Evolutionary conservation across 2,329 filamentous ascomycete genomes (phyloP).

Genomic region (Scortechinia acanthostroma): DNA sequence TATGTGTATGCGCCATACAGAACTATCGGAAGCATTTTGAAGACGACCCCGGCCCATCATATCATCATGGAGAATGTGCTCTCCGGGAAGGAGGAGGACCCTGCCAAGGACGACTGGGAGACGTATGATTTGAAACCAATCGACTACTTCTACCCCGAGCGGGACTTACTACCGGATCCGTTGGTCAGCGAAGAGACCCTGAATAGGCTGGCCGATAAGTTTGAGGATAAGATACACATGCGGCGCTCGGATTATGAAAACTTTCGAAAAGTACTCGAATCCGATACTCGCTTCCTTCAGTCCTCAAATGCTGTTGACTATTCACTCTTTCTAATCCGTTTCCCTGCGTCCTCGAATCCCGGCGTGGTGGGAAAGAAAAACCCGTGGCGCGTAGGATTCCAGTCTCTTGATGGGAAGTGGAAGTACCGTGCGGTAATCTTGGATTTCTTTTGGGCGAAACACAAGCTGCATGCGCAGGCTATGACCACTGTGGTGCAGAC

Average conservation of each 20-base stretch:
- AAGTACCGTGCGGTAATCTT: slow-evolving; percentile 61
- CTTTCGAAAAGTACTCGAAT: slow-evolving; percentile 43
- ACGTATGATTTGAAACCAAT: slow-evolving; percentile 70
- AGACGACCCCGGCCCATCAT: slow-evolving; percentile 61
- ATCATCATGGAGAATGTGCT: slow-evolving; percentile 75
- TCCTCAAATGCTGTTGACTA: slow-evolving; percentile 66
- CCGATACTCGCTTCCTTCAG: slow-evolving; percentile 57
- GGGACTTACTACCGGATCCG: slow-evolving; percentile 59
- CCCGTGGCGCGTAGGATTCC: slow-evolving; percentile 53
- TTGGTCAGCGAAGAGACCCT: slow-evolving; percentile 60
- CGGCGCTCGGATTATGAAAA: slow-evolving; percentile 41
- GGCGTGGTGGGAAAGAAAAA: slow-evolving; percentile 11
- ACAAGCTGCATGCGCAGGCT: slow-evolving; percentile 56
- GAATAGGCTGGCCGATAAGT: slow-evolving; percentile 58
- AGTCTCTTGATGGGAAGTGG: slow-evolving; percentile 55
- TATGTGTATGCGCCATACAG: slow-evolving; percentile 47
- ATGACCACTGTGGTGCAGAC: slow-evolving; percentile 59
- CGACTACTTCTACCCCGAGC: slow-evolving; percentile 70
- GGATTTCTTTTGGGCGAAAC: slow-evolving; percentile 76
- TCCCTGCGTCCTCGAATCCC: slow-evolving; percentile 24
- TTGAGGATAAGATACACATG: slow-evolving; percentile 58
- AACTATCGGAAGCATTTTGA: slow-evolving; percentile 51
- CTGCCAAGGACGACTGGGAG: slow-evolving; percentile 47
- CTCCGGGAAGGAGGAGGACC: slow-evolving; percentile 42
- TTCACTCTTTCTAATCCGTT: slow-evolving; percentile 64